Evolutionary conservation across 371 early-diverging fungal genomes (phyloP).

Genomic region (Mucor velutinosus): DNA sequence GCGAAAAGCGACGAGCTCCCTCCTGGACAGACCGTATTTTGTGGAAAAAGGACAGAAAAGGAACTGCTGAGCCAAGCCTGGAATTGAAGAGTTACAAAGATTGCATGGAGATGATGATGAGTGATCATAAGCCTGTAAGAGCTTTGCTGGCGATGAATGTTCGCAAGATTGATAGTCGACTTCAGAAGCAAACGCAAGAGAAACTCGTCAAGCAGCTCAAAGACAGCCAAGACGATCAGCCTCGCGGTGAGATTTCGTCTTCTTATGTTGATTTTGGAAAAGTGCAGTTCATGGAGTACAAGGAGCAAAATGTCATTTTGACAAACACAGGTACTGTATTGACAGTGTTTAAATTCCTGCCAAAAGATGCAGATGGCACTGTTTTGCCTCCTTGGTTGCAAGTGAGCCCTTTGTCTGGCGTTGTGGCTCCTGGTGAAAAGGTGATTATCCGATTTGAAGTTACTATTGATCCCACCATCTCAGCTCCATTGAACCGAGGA

Average conservation of each 20-base stretch:
- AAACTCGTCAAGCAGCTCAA: slow-evolving; percentile 75
- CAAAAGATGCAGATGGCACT: slow-evolving; percentile 56
- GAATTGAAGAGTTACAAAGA: slow-evolving; percentile 54
- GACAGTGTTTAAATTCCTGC: slow-evolving; percentile 71
- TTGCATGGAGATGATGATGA: slow-evolving; percentile 67
- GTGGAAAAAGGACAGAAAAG: slow-evolving; percentile 66
- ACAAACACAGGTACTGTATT: slow-evolving; percentile 80
- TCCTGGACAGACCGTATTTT: slow-evolving; percentile 94
- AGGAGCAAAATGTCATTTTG: slow-evolving; percentile 59
- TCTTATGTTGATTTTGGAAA: slow-evolving; percentile 77
- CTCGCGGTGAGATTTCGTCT: slow-evolving; percentile 67
- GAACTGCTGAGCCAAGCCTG: slow-evolving; percentile 27
- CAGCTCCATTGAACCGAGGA: slow-evolving; percentile 69
- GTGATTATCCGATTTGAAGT: slow-evolving; percentile 68
- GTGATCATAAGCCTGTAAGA: slow-evolving; percentile 95
- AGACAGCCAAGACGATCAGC: slow-evolving; percentile 80
- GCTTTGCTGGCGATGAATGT: slow-evolving; percentile 66
- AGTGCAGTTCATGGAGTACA: slow-evolving; percentile 67
- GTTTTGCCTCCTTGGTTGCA: slow-evolving; percentile 71
- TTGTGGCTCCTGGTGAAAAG: slow-evolving; percentile 73
- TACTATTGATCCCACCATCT: slow-evolving; percentile 64
- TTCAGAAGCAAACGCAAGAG: slow-evolving; percentile 55
- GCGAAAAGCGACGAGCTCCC: slow-evolving; percentile 85
- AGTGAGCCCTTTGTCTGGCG: slow-evolving; percentile 64
- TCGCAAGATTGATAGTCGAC: slow-evolving; percentile 53